Evolutionary conservation across 2,329 filamentous ascomycete genomes (phyloP), one percentile per base, ranked within the genome.

Genomic region (Paraphoma sp.): DNA sequence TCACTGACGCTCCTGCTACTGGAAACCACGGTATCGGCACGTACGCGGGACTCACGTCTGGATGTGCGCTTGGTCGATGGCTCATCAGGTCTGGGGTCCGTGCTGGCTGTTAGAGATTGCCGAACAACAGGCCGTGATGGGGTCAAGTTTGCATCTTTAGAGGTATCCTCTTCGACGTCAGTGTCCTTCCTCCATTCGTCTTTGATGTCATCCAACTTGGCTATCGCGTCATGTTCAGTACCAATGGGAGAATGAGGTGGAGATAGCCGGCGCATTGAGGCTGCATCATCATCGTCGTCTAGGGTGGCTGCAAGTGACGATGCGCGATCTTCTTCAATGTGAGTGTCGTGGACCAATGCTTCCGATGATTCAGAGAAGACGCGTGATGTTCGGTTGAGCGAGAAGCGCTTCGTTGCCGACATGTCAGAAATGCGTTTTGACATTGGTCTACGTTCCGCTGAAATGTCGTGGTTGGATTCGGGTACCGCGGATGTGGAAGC

Each of bases 401-500:
- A 48, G 8, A 48, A 38, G 30, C 63, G 62, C 41, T 50, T 76
- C 68, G 54, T 73, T 71, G 36, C 76, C 44, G 72, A 68, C 42
- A 62, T 65, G 9, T 62, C 65, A 17, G 72, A 74, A 8, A 73
- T 38, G 48, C 64, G 78, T 70, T 71, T 79, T 72, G 60, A 81
- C 64, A 68, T 50, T 1, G 57, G 79, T 70, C 56, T 62, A 16
- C 40, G 56, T 6, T 57, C 56, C 8, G 45, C 17, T 8, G 51
- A 8, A 14, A 53, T 45, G 6, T 57, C 62, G 9, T 62, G 57
- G 8, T 65, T 60, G 7, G 67, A 62, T 31, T 73, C 72, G 7
- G 71, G 65, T 6, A 73, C 51, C 30, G 90, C 90, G 3, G 89
- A 91, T 17, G 91, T 81, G 1, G 90, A 76, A 2, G 66, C 45